phyloP scores from a whole-genome alignment of 2,329 filamentous ascomycete genomes.

The Dactylellina leptospora region DNA sequence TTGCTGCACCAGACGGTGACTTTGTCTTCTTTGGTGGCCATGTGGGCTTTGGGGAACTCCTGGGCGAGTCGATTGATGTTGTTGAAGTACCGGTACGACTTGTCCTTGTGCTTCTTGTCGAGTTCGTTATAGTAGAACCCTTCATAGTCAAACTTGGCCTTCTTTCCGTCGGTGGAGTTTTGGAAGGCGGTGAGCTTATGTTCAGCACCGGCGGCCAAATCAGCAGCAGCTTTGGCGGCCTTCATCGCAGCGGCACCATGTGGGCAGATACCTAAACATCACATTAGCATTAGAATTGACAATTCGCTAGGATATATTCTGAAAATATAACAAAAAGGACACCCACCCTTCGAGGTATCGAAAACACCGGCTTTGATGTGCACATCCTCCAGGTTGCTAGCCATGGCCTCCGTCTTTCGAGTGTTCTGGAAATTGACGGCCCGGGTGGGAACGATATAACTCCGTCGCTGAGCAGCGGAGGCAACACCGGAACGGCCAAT shows the following conservation, averaged over 20 bases:
- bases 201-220: slow-evolving; percentile 55
- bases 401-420: slow-evolving; percentile 77
- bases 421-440: slow-evolving; percentile 81
- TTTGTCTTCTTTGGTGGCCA: slow-evolving; percentile 79
- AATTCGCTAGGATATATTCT: not conserved
- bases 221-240: slow-evolving; percentile 56
- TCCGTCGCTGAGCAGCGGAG: slow-evolving; percentile 63
- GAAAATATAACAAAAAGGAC: not conserved
- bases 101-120: slow-evolving; percentile 99
- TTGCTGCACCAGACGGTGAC: slow-evolving; percentile 99
- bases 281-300: not conserved
- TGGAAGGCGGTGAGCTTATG: slow-evolving; percentile 37
- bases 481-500: no score
- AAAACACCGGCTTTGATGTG: slow-evolving; percentile 57
- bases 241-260: slow-evolving; percentile 57
- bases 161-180: slow-evolving; percentile 56
- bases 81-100: slow-evolving; percentile 99
- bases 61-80: slow-evolving; percentile 99
- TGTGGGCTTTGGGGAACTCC: slow-evolving; percentile 94
- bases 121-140: slow-evolving; percentile 86
- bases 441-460: slow-evolving; percentile 64
- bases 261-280: slow-evolving; percentile 55
- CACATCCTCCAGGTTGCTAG: slow-evolving; percentile 64
- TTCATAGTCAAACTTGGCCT: slow-evolving; percentile 84
- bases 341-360: slow-evolving; percentile 56